A percentile compares a stretch with the other conserved stretches of the same genome.
Conservation (phyloP, 768 basidiomycete genomes). For the Chalciporus sphaerocephalus region DNA sequence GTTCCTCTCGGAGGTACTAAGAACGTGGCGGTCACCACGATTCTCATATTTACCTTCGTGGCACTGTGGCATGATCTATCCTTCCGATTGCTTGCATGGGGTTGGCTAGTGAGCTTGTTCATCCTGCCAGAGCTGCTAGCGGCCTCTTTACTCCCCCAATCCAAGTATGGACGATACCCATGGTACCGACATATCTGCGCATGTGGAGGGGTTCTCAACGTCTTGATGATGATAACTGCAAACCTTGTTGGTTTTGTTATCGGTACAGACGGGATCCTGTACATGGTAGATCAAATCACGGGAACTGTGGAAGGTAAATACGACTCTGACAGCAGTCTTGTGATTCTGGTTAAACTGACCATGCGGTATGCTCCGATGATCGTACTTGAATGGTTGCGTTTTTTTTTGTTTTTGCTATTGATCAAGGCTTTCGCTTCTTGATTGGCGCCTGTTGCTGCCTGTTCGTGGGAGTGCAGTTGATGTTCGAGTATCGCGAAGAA, state of each 20-base stretch:
- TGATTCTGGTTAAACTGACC: not conserved
- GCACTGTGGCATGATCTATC: conserved; percentile 97
- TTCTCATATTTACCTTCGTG: conserved; percentile 91
- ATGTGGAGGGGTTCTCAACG: conserved; percentile 75
- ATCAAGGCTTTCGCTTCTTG: conserved; percentile 63
- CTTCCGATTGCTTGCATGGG: conserved; percentile 86
- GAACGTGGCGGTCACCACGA: conserved; percentile 54
- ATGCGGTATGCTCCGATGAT: not conserved
- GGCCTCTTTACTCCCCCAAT: conserved; percentile 52
- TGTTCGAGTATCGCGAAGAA: conserved; percentile 94
- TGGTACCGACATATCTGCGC: conserved; percentile 92
- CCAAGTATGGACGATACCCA: conserved; percentile 57
- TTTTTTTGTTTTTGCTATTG: not conserved
- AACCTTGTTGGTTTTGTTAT: conserved; percentile 96
- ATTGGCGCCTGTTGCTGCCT: conserved; percentile 54
- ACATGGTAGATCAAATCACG: conserved; percentile 59
- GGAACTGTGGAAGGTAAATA: conserved; percentile 62
- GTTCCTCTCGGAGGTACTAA: conserved; percentile 80
- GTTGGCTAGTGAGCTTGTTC: conserved; percentile 91
- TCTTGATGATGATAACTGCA: conserved; percentile 85
- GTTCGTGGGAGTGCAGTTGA: conserved; percentile 82
- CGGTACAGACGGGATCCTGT: conserved; percentile 72
- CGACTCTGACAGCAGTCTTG: not conserved
- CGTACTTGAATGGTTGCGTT: not conserved
- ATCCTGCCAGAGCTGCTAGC: conserved; percentile 81